These are phyloP conservation scores for Sugiyamaella sp. DNA, from an alignment of 1,139 yeast species.

Conservation along the genomic window DNA sequence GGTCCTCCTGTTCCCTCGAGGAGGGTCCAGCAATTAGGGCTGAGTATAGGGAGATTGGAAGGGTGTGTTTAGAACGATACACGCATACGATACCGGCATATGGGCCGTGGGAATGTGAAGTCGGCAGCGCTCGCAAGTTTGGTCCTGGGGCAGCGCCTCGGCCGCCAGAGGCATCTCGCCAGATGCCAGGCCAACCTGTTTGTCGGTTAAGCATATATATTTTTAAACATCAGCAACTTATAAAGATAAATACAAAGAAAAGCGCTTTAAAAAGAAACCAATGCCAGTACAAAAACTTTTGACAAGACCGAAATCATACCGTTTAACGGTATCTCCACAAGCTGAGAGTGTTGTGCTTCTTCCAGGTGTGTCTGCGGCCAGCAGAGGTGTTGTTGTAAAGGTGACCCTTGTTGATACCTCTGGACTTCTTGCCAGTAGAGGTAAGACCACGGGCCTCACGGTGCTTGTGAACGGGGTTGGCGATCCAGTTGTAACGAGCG, in stretches of 20 bases:
- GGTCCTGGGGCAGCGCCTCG: background rate
- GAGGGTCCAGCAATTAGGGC: background rate
- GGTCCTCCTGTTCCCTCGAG: background rate
- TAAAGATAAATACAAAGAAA: constrained; percentile 6
- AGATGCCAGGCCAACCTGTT: background rate
- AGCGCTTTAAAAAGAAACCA: background rate
- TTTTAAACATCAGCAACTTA: constrained; percentile 6
- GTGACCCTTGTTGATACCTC: constrained; percentile 99
- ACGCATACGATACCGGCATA: too few species aligned
- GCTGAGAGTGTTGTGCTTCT: constrained; percentile 98
- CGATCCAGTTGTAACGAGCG: constrained; percentile 99
- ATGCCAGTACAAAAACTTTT: constrained; percentile 10
- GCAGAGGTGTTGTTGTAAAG: constrained; percentile 96
- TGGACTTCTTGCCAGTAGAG: constrained; percentile 96
- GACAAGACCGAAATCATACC: constrained; percentile 4
- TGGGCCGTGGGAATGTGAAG: too few species aligned
- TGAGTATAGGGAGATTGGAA: too few species aligned
- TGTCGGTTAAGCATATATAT: background rate
- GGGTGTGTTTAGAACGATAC: too few species aligned
- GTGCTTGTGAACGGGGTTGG: constrained; percentile 99
- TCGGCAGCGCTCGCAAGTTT: too few species aligned
- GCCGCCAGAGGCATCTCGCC: background rate
- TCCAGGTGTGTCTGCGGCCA: constrained; percentile 99
- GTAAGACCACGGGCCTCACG: constrained; percentile 99
- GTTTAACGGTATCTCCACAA: constrained; percentile 98